Percentiles rank a stretch among this genome's conserved stretches.
Conservation (phyloP, 2,329 filamentous ascomycete genomes). For the Epichloe elymi region DNA sequence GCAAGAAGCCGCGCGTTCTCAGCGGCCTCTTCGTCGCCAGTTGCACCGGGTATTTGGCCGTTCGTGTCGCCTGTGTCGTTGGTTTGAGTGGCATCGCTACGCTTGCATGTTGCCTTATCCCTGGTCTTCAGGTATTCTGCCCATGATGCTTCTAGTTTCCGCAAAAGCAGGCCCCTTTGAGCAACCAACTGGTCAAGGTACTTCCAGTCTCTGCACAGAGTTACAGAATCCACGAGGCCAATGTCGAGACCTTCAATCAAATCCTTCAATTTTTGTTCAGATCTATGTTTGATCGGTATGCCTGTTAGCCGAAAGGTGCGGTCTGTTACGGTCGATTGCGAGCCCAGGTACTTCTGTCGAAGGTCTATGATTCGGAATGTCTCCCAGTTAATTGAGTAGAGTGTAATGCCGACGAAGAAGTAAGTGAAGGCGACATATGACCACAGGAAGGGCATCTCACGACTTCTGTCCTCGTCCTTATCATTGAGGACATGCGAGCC, state of each 20-base stretch:
- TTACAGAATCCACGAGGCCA: conserved; percentile 79
- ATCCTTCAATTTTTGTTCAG: conserved; percentile 70
- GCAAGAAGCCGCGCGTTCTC: conserved; percentile 50
- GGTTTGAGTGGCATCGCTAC: conserved; percentile 6
- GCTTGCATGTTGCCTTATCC: conserved; percentile 7
- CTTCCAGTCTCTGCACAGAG: conserved; percentile 76
- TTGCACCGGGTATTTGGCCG: conserved; percentile 18
- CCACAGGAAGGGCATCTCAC: conserved; percentile 54
- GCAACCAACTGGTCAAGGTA: conserved; percentile 64
- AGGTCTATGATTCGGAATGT: conserved; percentile 76
- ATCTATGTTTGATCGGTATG: conserved; percentile 65
- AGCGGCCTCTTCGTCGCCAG: conserved; percentile 29
- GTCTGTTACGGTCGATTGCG: conserved; percentile 90
- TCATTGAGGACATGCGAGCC: conserved; percentile 14
- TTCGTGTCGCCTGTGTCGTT: conserved; percentile 3
- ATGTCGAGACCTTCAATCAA: conserved; percentile 82
- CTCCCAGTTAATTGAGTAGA: conserved; percentile 73
- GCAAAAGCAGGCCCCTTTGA: conserved; percentile 49
- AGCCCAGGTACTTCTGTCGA: conserved; percentile 82
- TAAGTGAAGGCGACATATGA: conserved; percentile 93
- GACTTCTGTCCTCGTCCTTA: conserved; percentile 21
- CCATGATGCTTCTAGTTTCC: conserved; percentile 73
- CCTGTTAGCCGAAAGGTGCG: conserved; percentile 85
- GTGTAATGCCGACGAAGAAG: conserved; percentile 68
- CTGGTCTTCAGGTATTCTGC: conserved; percentile 43